phyloP scores from a whole-genome alignment of 345 rosid genomes.

The Pistacia atlantica region DNA sequence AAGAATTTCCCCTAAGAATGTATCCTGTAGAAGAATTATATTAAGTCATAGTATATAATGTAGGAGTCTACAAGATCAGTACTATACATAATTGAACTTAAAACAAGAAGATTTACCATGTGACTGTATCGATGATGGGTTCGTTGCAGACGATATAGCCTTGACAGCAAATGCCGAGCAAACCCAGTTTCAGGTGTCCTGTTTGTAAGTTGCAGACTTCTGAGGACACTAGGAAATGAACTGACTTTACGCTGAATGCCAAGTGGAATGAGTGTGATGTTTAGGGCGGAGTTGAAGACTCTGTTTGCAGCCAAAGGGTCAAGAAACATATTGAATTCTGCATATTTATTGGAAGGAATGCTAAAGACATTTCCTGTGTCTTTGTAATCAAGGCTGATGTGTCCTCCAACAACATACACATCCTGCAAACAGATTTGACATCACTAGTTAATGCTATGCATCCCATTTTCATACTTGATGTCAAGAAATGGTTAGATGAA shows the following conservation, averaged over 20 bases:
- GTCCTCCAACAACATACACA: constrained; percentile 83
- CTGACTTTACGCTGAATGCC: constrained; percentile 50
- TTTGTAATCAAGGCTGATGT: constrained; percentile 34
- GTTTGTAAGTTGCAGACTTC: constrained; percentile 25
- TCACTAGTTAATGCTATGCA: background rate
- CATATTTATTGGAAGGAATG: constrained; percentile 46
- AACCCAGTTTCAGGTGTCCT: constrained; percentile 67
- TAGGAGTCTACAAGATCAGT: no score
- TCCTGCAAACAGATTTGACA: constrained; percentile 47
- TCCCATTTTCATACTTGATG: background rate
- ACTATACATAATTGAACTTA: no score
- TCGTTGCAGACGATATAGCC: constrained; percentile 47
- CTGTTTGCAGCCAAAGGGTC: constrained; percentile 84
- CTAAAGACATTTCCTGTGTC: constrained; percentile 65
- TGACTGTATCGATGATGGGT: constrained; percentile 62
- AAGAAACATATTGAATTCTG: constrained; percentile 88
- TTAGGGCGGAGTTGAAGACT: constrained; percentile 60
- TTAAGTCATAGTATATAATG: background rate
- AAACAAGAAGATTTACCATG: constrained; percentile 41
- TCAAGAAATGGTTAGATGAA: background rate
- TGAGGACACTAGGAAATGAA: constrained; percentile 42
- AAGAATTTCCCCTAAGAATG: constrained; percentile 77
- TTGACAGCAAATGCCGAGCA: constrained; percentile 49
- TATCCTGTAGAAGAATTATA: constrained; percentile 49
- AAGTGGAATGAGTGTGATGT: constrained; percentile 77